A percentile compares a stretch with the other conserved stretches of the same genome.
Conservation (phyloP, 257 asterid genomes). For the Echium plantagineum region DNA sequence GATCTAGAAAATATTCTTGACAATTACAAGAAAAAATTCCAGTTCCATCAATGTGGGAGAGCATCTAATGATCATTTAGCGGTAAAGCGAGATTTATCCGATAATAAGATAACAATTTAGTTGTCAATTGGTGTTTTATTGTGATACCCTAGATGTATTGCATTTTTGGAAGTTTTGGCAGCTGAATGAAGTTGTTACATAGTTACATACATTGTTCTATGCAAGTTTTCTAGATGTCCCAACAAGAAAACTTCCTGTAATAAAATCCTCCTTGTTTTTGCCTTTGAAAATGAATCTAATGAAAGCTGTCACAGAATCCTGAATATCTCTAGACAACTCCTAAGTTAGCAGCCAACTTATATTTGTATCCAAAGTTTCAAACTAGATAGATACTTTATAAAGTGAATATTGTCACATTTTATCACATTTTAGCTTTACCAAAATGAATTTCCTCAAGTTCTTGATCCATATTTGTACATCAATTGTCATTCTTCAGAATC, state of each 20-base stretch:
- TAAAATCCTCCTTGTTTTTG: slow-evolving; percentile 27
- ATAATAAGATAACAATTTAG: no score
- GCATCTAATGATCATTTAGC: no score
- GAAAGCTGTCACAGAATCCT: slow-evolving; percentile 25
- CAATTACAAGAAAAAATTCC: no score
- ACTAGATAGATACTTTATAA: neutral
- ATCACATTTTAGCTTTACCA: neutral
- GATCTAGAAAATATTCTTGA: no score
- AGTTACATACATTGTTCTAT: neutral
- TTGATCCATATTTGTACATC: slow-evolving; percentile 9
- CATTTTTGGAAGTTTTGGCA: neutral
- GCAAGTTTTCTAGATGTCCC: slow-evolving; percentile 32
- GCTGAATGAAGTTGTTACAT: neutral
- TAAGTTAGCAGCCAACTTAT: slow-evolving; percentile 6
- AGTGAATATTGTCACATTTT: neutral
- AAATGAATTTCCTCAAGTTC: slow-evolving; percentile 12
- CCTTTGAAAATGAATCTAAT: slow-evolving; percentile 22
- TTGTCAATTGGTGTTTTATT: neutral
- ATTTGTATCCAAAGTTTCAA: slow-evolving; percentile 4
- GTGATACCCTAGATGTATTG: neutral
- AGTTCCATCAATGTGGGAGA: no score
- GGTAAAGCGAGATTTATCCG: no score
- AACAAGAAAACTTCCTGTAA: slow-evolving; percentile 13
- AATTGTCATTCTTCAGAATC: slow-evolving; percentile 14
- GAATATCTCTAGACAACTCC: slow-evolving; percentile 15